Base-by-base conservation (phyloP, 1,284 basidiomycete genomes). In the Ceratobasidium sp. region DNA sequence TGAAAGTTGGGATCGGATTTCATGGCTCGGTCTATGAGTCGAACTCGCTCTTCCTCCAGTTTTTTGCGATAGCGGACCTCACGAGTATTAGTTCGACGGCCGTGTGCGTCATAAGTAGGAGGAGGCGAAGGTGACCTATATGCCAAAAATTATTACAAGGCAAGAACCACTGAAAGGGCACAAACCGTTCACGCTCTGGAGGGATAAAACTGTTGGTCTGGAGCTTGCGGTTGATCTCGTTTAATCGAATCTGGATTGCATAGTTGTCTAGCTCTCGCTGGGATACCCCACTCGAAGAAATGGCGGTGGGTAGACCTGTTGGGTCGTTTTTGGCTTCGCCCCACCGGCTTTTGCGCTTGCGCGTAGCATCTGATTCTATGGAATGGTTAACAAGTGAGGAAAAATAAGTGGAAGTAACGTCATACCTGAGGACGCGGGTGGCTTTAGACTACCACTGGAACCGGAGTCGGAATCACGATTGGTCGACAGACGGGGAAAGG, bases 41-140 rank as follows among this genome's bases (percentile, higher is more conserved):
- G 87, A 78, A 96, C 92, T 65, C 96, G 92, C 81, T 99, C 97
- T 75, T 98, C 96, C 82, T 99, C 97, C 65, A 99, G 89, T 80
- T 97, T 98, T 82, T 97, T 96, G 75, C 93, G 90, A 83, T 99
- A 99, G 71, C 97, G 92, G 60, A 98, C 92, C 83, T 99, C 97
- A 65, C 97, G 92, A 12, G 96, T 99, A 82, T 99, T 99, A 69
- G 95, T 98, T 78, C 97, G 89, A 62, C 96, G 93, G 83, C 97
- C 97, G 79, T 98, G 95, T 9, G 89, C 89, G 81, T 99, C 97
- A 80, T 99, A 99, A 1, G 94, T 96, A 16, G 97, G 97, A 12
- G 97, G 95, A 46, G 97, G 97, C 32, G 97, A 99, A 16, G 94
- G 92, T 0, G 96, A 97, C 72, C 95, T 94, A 61, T 50, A 73